Evolutionary conservation across 2,329 filamentous ascomycete genomes (phyloP).

Genomic region (Fusarium acutatum): DNA sequence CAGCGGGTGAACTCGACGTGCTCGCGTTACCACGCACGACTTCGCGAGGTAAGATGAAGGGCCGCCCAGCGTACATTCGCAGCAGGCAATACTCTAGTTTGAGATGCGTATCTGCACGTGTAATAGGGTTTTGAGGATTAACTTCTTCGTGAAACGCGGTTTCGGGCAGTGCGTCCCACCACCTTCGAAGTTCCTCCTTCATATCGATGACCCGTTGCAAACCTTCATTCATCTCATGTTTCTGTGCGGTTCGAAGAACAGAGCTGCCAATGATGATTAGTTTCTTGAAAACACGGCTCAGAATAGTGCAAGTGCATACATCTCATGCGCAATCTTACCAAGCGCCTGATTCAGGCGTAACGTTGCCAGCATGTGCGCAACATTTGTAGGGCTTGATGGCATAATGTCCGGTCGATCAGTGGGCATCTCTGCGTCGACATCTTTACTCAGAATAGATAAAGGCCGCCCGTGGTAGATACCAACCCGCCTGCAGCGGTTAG

Average conservation of each 20-base stretch:
- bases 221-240: conserved; percentile 45
- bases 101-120: conserved; percentile 60
- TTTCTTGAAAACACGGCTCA: not conserved
- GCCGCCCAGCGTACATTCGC: conserved; percentile 62
- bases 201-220: conserved; percentile 47
- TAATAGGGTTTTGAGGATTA: conserved; percentile 50
- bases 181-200: conserved; percentile 48
- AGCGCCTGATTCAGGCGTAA: conserved; percentile 49
- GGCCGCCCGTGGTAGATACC: conserved; percentile 65
- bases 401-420: conserved; percentile 55
- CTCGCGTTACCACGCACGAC: conserved; percentile 40
- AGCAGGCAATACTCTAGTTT: conserved; percentile 62
- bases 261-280: conserved; percentile 40
- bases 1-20: conserved; percentile 44
- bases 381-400: conserved; percentile 52
- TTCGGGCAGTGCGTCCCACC: conserved; percentile 50
- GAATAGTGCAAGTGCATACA: conserved; percentile 40
- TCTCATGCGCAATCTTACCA: conserved; percentile 50
- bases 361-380: conserved; percentile 57
- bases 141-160: conserved; percentile 49
- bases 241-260: conserved; percentile 46
- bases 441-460: conserved; percentile 59
- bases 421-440: conserved; percentile 64
- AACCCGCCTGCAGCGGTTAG: conserved; percentile 54
- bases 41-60: conserved; percentile 57